Base-by-base conservation (phyloP, 768 basidiomycete genomes). In the Boletus rubescentipes region DNA sequence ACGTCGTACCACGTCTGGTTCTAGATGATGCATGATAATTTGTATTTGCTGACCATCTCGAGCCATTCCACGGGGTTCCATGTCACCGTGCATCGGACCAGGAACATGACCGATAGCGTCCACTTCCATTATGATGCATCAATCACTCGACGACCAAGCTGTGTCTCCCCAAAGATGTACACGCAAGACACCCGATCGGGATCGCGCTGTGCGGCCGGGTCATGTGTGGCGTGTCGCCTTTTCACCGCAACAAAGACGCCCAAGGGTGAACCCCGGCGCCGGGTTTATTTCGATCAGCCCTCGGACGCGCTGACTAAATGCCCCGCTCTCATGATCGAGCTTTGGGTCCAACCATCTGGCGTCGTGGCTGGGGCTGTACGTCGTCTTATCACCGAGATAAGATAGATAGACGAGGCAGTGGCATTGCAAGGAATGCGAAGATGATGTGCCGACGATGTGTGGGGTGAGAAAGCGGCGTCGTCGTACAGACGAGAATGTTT, bases 1-100 rank as follows among this genome's bases (percentile, higher is more conserved):
- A 96, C 67, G 86, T 96, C 41, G 88, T 96, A 16, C 94, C 94
- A 46, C 87, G 93, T 32, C 76, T 96, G 44, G 78, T 94, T 49
- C 78, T 97, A 51, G 93, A 91, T 63, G 93, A 93, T 72, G 89
- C 87, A 34, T 78, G 65, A 75, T 45, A 46, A 49, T 31, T 14
- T 26, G 31, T 55, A 42, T 52, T 46, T 58, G 48, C 3, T 35
- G 38, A 21, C 26, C 4, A 8, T 21, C 26, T 26, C 26, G 39
- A 41, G 36, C 20, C 18, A 18, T 53, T 30, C 29, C 29, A 23
- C 38, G 45, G 16, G 0, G 32, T 51, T 20, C 23, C 52, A 20
- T 58, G 34, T 37, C 38, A 57, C 55, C 35, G 53, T 36, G 42
- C 26, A 36, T 49, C 51, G 46, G 60, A 46, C 18, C 30, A 46